Evolutionary conservation across 441 rosid genomes (phyloP).

Genomic region (Viola pubescens): DNA sequence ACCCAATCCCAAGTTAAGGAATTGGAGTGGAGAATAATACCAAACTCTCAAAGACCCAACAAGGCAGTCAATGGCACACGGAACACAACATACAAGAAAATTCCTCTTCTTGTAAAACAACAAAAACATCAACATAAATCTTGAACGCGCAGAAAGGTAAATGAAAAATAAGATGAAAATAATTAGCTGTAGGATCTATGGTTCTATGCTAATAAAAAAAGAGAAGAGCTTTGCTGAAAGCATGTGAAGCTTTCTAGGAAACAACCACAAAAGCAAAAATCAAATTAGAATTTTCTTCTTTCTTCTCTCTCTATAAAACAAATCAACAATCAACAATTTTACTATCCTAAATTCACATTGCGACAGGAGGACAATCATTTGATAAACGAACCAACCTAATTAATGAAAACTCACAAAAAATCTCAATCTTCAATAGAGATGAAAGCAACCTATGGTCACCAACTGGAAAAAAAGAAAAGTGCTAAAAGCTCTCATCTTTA

Average conservation of each 20-base stretch:
- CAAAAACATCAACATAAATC: background rate
- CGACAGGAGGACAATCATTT: too few relatives aligned
- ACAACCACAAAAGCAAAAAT: conserved; percentile 2
- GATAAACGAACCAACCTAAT: too few relatives aligned
- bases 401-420: too few relatives aligned
- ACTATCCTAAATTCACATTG: background rate
- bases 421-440: too few relatives aligned
- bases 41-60: conserved; percentile 2
- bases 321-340: background rate
- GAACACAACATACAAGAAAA: conserved; percentile 1
- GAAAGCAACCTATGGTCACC: too few relatives aligned
- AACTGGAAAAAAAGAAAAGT: too few relatives aligned
- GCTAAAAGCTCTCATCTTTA: too few relatives aligned
- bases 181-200: background rate
- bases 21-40: conserved; percentile 13
- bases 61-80: conserved; percentile 14
- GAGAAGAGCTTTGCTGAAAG: background rate
- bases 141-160: too few relatives aligned
- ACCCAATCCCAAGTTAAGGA: conserved; percentile 19
- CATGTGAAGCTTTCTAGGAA: conserved; percentile 11
- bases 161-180: conserved; percentile 1
- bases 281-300: background rate
- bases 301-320: too few relatives aligned
- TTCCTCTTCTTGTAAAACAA: conserved; percentile 2
- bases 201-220: conserved; percentile 6